Conservation (phyloP, 306 rosid species). For the Morella rubra region DNA sequence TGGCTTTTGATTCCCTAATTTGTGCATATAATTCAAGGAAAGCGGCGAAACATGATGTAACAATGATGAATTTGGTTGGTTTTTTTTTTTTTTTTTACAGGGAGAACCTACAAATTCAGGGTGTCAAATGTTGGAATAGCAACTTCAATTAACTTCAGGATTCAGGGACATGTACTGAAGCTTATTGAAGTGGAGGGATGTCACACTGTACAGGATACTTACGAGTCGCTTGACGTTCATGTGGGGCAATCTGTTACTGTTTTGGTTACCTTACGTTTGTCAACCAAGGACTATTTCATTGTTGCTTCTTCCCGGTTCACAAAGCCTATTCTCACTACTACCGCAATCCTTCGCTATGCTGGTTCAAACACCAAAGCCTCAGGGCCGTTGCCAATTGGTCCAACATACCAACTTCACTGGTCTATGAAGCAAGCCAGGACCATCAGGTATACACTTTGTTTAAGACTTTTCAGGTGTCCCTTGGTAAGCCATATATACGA, state of each 20-base stretch:
- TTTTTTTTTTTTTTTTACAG: constrained; percentile 36
- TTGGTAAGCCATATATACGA: too few relatives aligned
- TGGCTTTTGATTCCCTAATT: neutral
- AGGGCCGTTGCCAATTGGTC: constrained; percentile 55
- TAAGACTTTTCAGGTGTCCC: neutral
- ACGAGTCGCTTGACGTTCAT: constrained; percentile 66
- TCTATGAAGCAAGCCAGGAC: constrained; percentile 81
- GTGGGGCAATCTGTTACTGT: constrained; percentile 69
- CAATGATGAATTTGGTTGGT: neutral
- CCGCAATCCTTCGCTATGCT: constrained; percentile 59
- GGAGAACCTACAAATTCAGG: constrained; percentile 76
- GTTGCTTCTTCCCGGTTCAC: constrained; percentile 70
- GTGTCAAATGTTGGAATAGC: constrained; percentile 69
- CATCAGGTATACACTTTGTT: constrained; percentile 48
- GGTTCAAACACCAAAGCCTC: constrained; percentile 50
- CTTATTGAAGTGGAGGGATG: constrained; percentile 89
- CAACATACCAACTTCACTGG: constrained; percentile 55
- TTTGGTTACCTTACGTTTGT: constrained; percentile 43
- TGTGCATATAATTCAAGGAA: too few relatives aligned
- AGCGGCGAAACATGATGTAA: too few relatives aligned
- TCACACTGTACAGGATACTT: constrained; percentile 67
- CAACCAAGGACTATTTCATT: constrained; percentile 45
- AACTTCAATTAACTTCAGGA: constrained; percentile 66
- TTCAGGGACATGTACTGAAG: constrained; percentile 58
- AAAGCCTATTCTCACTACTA: constrained; percentile 33